Percentiles rank a stretch among this genome's conserved stretches.
Evolutionary conservation across 768 basidiomycete genomes (phyloP).

Genomic region (Boletus subparvulus): DNA sequence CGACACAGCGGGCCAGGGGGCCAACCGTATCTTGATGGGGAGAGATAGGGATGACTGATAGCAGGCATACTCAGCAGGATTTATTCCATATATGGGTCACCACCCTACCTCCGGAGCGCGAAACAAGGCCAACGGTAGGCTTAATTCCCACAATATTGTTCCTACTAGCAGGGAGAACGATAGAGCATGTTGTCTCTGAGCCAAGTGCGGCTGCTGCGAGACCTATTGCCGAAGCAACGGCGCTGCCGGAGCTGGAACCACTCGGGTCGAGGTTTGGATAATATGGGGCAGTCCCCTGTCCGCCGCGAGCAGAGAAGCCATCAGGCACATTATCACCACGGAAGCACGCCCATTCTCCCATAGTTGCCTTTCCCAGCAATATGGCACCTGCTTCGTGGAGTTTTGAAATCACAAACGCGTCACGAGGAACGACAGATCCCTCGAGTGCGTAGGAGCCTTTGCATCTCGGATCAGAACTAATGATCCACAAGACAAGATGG

Average conservation of each 20-base stretch:
- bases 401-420: slow-evolving; percentile 34
- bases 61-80: not conserved
- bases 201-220: slow-evolving; percentile 46
- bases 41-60: slow-evolving; percentile 47
- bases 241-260: slow-evolving; percentile 45
- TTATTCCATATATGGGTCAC: not conserved
- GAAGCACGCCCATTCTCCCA: slow-evolving; percentile 45
- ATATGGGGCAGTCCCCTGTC: slow-evolving; percentile 44
- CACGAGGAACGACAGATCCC: slow-evolving; percentile 38
- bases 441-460: slow-evolving; percentile 39
- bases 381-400: slow-evolving; percentile 37
- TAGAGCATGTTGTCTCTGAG: slow-evolving; percentile 49
- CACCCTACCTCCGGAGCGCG: slow-evolving; percentile 36
- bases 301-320: slow-evolving; percentile 48
- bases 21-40: slow-evolving; percentile 42
- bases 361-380: slow-evolving; percentile 41
- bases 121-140: slow-evolving; percentile 43
- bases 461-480: slow-evolving; percentile 1
- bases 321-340: slow-evolving; percentile 36
- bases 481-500: not conserved
- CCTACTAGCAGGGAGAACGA: slow-evolving; percentile 42
- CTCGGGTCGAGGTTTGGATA: slow-evolving; percentile 41
- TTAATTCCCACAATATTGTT: slow-evolving; percentile 48
- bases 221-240: slow-evolving; percentile 44
- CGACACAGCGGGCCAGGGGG: slow-evolving; percentile 36